Evolutionary conservation across 306 rosid genomes (phyloP).

Genomic region (Vigna hirtella): DNA sequence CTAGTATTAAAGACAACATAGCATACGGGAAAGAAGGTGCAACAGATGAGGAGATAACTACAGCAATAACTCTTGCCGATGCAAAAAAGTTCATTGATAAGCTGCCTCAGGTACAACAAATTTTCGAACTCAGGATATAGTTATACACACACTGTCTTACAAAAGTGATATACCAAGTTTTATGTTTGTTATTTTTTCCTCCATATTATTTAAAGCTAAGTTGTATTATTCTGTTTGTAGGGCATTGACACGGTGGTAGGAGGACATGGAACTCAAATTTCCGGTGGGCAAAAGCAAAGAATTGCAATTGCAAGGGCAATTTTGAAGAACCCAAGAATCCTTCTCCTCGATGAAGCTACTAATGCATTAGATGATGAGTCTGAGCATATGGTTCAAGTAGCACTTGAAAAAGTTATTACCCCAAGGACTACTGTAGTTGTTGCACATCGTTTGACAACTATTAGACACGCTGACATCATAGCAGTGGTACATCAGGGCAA

Average conservation of each 20-base stretch:
- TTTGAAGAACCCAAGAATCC: conserved; percentile 83
- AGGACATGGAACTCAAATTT: conserved; percentile 85
- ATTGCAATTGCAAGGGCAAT: conserved; percentile 97
- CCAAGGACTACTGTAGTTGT: conserved; percentile 83
- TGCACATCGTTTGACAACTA: conserved; percentile 92
- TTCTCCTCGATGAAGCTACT: conserved; percentile 96
- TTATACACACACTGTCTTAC: neutral
- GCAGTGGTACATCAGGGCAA: conserved; percentile 90
- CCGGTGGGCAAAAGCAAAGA: conserved; percentile 98
- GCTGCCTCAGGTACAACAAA: conserved; percentile 62
- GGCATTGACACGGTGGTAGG: conserved; percentile 88
- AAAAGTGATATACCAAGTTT: neutral
- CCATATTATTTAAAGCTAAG: neutral
- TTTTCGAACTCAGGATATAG: neutral
- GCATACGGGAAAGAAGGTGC: conserved; percentile 87
- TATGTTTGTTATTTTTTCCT: neutral
- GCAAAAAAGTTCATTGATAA: conserved; percentile 86
- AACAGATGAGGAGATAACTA: conserved; percentile 66
- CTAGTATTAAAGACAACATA: conserved; percentile 73
- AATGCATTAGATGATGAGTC: conserved; percentile 92
- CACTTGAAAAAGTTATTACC: conserved; percentile 65
- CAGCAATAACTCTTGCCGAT: conserved; percentile 76
- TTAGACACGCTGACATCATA: conserved; percentile 78
- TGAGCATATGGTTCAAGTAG: conserved; percentile 90
- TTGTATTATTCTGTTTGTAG: conserved; percentile 47